Evolutionary conservation across 495 filamentous ascomycete species (phyloP), one percentile per base, ranked within the genome.

Genomic region (Platismatia glauca): DNA sequence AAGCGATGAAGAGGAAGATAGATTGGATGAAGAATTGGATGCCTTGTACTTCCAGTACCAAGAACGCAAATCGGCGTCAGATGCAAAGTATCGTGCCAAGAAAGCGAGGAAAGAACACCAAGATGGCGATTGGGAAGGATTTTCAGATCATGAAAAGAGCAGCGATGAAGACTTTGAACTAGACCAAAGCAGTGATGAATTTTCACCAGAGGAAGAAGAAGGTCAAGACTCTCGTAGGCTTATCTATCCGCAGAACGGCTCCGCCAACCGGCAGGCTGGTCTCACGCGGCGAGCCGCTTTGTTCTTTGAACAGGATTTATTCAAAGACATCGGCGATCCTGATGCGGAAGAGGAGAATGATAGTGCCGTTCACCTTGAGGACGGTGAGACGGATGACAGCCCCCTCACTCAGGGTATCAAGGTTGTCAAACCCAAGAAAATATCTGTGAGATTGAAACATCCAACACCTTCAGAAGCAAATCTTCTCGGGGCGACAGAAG

Each of bases 301-400:
- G 57, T 99, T 99, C 76, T 99, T 99, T 70, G 87, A 88, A 64
- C 95, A 97, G 69, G 95, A 95, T 64, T 88, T 97, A 60, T 97
- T 99, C 77, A 86, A 91, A 66, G 87, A 82, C 37, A 83, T 97
- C 64, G 83, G 79, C 20, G 87, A 78, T 5, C 70, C 86, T 16
- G 73, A 81, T 29, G 78, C 81, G 34, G 81, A 78, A 58, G 67
- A 69, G 20, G 73, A 73, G 1, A 73, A 74, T 50, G 79, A 82
- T 59, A 80, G 74, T 34, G 80, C 82, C 41, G 79, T 81, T 41
- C 76, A 82, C 61, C 75, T 81, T 8, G 75, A 70, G 63, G 61
- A 70, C 38, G 73, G 73, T 34, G 59, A 64, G 18, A 64, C 70
- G 34, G 61, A 71, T 13, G 64, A 67, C 53, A 64, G 37, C 11